These are phyloP conservation scores for Boletus smithii DNA, from an alignment of 1,284 basidiomycete genomes.

Conservation along the genomic window DNA sequence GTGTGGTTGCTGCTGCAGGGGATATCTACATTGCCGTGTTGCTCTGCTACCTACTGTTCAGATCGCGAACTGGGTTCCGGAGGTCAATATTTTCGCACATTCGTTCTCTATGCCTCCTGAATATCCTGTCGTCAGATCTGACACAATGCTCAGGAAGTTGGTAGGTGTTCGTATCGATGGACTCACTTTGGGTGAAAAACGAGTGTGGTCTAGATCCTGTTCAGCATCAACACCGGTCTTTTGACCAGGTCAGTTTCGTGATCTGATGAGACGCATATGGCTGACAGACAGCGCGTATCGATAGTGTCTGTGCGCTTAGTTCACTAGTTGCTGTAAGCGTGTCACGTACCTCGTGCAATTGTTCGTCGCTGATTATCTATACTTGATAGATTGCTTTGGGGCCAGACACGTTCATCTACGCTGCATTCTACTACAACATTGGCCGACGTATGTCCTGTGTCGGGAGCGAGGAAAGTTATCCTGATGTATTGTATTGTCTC, in stretches of 20 bases:
- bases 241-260: slow-evolving; percentile 28
- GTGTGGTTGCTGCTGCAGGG: slow-evolving; percentile 50
- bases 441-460: too few species aligned
- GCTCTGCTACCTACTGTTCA: slow-evolving; percentile 51
- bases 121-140: slow-evolving; percentile 34
- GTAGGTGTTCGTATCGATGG: slow-evolving; percentile 23
- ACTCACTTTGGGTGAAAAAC: neutral
- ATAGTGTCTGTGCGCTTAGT: slow-evolving; percentile 38
- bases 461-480: too few species aligned
- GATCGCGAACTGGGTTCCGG: slow-evolving; percentile 53
- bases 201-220: slow-evolving; percentile 38
- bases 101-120: neutral
- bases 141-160: slow-evolving; percentile 46
- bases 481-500: neutral
- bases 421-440: too few species aligned
- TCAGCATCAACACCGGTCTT: slow-evolving; percentile 11
- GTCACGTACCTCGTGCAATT: neutral
- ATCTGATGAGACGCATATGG: neutral
- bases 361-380: too few species aligned
- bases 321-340: slow-evolving; percentile 43
- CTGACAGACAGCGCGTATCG: slow-evolving; percentile 8
- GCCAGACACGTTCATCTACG: too few species aligned
- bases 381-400: too few species aligned
- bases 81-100: slow-evolving; percentile 31
- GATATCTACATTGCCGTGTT: slow-evolving; percentile 53